These are phyloP conservation scores for Drechmeria coniospora DNA, from an alignment of 2,329 filamentous ascomycete species.

Conservation along the genomic window DNA sequence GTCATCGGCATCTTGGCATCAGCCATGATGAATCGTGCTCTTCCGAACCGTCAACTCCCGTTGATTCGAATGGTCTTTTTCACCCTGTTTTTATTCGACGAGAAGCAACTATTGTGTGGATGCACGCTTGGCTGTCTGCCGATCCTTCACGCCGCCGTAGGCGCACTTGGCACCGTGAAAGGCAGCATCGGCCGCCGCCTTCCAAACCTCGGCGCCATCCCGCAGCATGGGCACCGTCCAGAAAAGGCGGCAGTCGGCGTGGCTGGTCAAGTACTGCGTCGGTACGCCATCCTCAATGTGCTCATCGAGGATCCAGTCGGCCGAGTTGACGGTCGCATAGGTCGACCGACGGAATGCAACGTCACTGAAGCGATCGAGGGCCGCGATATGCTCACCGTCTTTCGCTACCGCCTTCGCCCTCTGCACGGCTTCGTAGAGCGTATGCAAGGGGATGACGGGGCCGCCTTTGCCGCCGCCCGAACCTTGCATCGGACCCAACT, in stretches of 20 bases:
- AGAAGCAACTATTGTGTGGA: too few relatives aligned
- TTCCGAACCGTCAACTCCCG: too few relatives aligned
- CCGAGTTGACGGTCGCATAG: constrained; percentile 19
- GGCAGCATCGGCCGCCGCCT: constrained; percentile 22
- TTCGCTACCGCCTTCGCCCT: constrained; percentile 14
- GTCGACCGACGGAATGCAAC: constrained; percentile 19
- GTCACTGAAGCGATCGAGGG: constrained; percentile 14
- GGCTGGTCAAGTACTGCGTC: constrained; percentile 31
- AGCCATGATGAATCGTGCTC: too few relatives aligned
- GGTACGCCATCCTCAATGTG: constrained; percentile 25
- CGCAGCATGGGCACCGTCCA: constrained; percentile 32
- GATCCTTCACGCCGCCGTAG: constrained; percentile 17
- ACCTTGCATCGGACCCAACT: constrained; percentile 33
- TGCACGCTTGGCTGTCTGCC: too few relatives aligned
- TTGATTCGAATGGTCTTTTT: too few relatives aligned
- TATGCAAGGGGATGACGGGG: constrained; percentile 22
- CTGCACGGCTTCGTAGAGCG: constrained; percentile 5
- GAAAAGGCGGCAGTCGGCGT: constrained; percentile 33
- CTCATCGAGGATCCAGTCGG: constrained; percentile 21
- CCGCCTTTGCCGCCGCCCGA: constrained; percentile 39
- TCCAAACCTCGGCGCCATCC: constrained; percentile 31
- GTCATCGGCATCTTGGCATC: too few relatives aligned
- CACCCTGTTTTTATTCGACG: too few relatives aligned
- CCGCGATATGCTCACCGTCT: too few relatives aligned
- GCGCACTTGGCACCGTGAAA: constrained; percentile 26